A percentile compares a stretch with the other conserved stretches of the same genome.
Evolutionary conservation across 805 yeast species (phyloP).

Genomic region (Pichia paraexigua): DNA sequence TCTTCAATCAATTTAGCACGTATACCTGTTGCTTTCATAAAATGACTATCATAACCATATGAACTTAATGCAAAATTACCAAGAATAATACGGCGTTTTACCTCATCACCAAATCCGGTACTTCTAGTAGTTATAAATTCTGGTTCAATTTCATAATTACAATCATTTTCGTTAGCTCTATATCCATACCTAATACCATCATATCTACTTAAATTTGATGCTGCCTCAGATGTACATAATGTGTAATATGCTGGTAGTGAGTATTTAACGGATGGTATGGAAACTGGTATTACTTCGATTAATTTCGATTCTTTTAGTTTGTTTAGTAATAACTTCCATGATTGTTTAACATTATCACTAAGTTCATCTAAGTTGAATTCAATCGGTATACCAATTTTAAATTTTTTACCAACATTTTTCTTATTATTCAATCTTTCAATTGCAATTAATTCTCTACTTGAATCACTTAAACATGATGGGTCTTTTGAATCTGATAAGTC

Average conservation of each 20-base stretch:
- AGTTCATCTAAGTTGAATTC: constrained; percentile 58
- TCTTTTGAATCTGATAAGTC: constrained; percentile 64
- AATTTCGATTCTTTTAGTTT: constrained; percentile 40
- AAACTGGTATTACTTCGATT: constrained; percentile 50
- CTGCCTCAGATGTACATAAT: constrained; percentile 86
- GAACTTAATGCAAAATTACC: constrained; percentile 86
- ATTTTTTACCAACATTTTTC: constrained; percentile 9
- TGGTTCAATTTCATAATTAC: constrained; percentile 22
- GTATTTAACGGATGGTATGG: constrained; percentile 59
- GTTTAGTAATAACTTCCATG: constrained; percentile 40
- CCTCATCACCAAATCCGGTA: constrained; percentile 71
- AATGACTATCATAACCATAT: constrained; percentile 65
- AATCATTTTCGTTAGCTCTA: constrained; percentile 29
- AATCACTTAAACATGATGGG: constrained; percentile 55
- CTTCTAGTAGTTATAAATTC: constrained; percentile 51
- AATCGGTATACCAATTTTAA: constrained; percentile 63
- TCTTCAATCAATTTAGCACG: constrained; percentile 56
- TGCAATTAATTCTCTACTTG: constrained; percentile 25
- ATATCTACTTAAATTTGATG: constrained; percentile 81
- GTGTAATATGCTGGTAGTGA: constrained; percentile 81
- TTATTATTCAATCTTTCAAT: constrained; percentile 5
- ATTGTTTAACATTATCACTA: constrained; percentile 35
- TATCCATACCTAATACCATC: constrained; percentile 87
- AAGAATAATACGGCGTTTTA: constrained; percentile 68
- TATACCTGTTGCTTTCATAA: constrained; percentile 62